Base-by-base conservation (phyloP, 225 moss, liverwort and hornwort species). In the Sphagnum contortum region DNA sequence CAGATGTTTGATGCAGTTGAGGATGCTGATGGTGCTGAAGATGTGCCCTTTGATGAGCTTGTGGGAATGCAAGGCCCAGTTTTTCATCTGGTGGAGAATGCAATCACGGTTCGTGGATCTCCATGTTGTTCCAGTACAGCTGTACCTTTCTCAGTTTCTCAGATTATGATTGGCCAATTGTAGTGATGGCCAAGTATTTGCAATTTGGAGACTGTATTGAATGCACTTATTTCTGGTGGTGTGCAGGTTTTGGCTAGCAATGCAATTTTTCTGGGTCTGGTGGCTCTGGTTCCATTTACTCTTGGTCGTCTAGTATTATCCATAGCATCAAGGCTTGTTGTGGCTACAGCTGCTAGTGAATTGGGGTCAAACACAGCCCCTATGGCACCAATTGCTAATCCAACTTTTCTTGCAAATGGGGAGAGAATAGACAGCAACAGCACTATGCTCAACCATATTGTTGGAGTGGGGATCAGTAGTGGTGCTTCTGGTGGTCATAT, bases 1-100 rank as follows among this genome's bases (percentile, higher is more conserved):
- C 98, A 98, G 69, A 91, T 98, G 82, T 91, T 98, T 66, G 98
- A 98, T 77, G 98, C 93, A 46, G 98, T 98, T 46, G 98, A 98
- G 72, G 98, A 98, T 77, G 91, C 79, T 11, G 93, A 98, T 64
- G 98, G 89, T 66, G 93, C 91, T 47, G 98, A 98, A 76, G 98
- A 98, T 78, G 93, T 98, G 64, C 98, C 98, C 44, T 98, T 98
- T 71, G 98, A 98, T 69, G 98, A 98, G 69, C 87, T 98, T 44
- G 98, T 98, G 49, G 98, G 98, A 48, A 98, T 98, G 98, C 98
- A 91, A 76, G 98, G 98, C 48, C 93, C 98, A 5, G 84, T 98
- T 55, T 93, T 98, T n/a, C 98, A 93, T 69, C 66, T 98, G 69
- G 77, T 98, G 50, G 93, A 98, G 69, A 98, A 98, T 73, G 98